Evolutionary conservation across 176 grass and related monocot genomes (phyloP), one percentile per base, ranked within the genome.

Genomic region (Alloteropsis semialata): DNA sequence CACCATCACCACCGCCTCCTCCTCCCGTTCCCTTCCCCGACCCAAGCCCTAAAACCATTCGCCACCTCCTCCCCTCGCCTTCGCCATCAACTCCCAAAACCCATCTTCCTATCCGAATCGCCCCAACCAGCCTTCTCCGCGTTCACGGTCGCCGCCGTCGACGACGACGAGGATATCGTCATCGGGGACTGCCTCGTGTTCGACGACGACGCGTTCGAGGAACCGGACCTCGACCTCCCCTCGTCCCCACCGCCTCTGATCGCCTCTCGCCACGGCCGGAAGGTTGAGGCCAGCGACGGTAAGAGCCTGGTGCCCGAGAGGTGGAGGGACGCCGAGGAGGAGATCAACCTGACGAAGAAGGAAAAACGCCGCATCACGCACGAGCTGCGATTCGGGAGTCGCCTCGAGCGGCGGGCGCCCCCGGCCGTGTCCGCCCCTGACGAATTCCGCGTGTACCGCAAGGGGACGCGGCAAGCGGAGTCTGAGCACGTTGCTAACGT

Each of bases 281-380:
- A 46, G 50, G 51, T 65, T 12, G 43, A 28, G 10, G 77, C 46
- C 77, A 1, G 74, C 18, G 46, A 50, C 33, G 37, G 84, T 77
- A 41, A 88, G 43, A 89, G 72, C 62, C 69, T 99, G 85, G 93
- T 99, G 29, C 96, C 93, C 16, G 85, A 94, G 51, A 84, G 74
- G 65, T 99, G 96, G 96, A 94, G 60, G 77, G 75, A 94, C 11
- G 91, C 69, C 42, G 89, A 87, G 65, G 89, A 96, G 69, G 93
- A 96, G 89, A 88, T 99, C 39, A 99, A 99, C 73, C 18, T 99
- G 89, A 94, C 87, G 9, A 99, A 99, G 93, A 99, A 99, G 87
- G 89, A 99, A 58, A 96, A 90, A 85, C 91, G 93, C 77, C 88
- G 74, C 77, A 99, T 99, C 68, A 69, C 93, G 16, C 84, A 99